These are phyloP conservation scores for Russula sp. DNA, from an alignment of 768 basidiomycete species.

Conservation along the genomic window DNA sequence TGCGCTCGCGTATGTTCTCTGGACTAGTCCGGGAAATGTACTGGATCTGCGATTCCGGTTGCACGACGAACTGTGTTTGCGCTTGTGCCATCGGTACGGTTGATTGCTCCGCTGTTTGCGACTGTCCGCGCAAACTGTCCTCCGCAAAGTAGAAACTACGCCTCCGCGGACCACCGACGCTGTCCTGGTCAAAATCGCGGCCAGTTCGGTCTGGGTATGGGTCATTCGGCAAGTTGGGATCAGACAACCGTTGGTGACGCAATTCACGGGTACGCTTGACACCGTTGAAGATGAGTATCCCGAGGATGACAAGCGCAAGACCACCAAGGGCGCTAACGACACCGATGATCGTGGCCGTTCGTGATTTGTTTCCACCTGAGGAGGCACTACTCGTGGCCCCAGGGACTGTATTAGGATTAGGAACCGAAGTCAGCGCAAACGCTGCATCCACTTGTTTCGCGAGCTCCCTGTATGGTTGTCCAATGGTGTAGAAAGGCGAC, in stretches of 20 bases:
- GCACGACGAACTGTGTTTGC: slow-evolving; percentile 40
- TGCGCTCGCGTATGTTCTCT: slow-evolving; percentile 53
- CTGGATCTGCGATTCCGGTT: slow-evolving; percentile 36
- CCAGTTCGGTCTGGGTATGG: slow-evolving; percentile 50
- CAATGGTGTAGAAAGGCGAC: slow-evolving; percentile 64
- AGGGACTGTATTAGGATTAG: slow-evolving; percentile 38
- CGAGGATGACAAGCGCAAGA: slow-evolving; percentile 67
- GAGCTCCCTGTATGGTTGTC: slow-evolving; percentile 48
- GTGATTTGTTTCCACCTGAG: slow-evolving; percentile 42
- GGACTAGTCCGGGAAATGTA: slow-evolving; percentile 38
- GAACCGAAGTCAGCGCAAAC: slow-evolving; percentile 52
- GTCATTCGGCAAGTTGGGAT: slow-evolving; percentile 44
- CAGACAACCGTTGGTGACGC: slow-evolving; percentile 70
- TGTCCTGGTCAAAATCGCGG: slow-evolving; percentile 76
- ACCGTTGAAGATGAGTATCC: slow-evolving; percentile 67
- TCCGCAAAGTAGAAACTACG: slow-evolving; percentile 86
- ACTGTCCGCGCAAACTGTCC: slow-evolving; percentile 57
- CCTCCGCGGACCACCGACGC: slow-evolving; percentile 66
- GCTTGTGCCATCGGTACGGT: slow-evolving; percentile 35
- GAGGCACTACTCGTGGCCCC: slow-evolving; percentile 28
- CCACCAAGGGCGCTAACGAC: slow-evolving; percentile 82
- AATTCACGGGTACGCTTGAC: slow-evolving; percentile 63
- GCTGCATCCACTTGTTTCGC: slow-evolving; percentile 69
- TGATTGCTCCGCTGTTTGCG: not conserved
- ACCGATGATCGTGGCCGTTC: slow-evolving; percentile 87